Evolutionary conservation across 164 flowering plant species (phyloP).

Genomic region (Magnolia sinica): DNA sequence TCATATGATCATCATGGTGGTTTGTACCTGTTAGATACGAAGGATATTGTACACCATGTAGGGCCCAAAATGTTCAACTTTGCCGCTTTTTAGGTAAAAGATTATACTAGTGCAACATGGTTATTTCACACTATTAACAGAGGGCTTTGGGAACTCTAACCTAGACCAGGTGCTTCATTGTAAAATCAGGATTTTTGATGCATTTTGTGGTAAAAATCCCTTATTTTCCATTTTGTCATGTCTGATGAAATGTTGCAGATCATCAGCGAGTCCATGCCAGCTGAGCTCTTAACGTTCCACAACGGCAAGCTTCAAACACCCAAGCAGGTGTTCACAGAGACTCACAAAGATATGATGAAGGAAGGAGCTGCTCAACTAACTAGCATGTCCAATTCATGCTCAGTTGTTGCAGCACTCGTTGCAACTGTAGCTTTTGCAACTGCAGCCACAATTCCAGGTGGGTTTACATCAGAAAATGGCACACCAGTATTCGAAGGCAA

Average conservation of each 20-base stretch:
- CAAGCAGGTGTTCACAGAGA: background rate
- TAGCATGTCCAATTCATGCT: background rate
- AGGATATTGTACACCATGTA: too few relatives aligned
- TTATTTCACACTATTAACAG: background rate
- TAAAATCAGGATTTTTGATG: too few relatives aligned
- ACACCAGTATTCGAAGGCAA: background rate
- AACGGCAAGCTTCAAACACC: background rate
- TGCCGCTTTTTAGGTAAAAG: too few relatives aligned
- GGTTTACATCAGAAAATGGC: background rate
- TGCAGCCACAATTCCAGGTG: background rate
- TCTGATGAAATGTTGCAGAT: background rate
- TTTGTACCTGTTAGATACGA: too few relatives aligned
- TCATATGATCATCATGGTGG: too few relatives aligned
- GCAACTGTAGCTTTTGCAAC: constrained; percentile 1
- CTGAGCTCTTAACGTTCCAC: background rate
- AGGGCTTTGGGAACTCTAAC: background rate
- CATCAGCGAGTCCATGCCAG: background rate
- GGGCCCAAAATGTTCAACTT: too few relatives aligned
- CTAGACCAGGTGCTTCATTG: background rate
- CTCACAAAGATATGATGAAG: background rate
- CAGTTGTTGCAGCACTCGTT: background rate
- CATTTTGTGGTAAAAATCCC: too few relatives aligned
- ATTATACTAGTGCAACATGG: too few relatives aligned
- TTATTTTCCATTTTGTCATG: background rate
- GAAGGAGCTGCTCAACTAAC: background rate